A percentile compares a stretch with the other conserved stretches of the same genome.
Conservation (phyloP, 768 basidiomycete genomes). For the Rhizopogon salebrosus region DNA sequence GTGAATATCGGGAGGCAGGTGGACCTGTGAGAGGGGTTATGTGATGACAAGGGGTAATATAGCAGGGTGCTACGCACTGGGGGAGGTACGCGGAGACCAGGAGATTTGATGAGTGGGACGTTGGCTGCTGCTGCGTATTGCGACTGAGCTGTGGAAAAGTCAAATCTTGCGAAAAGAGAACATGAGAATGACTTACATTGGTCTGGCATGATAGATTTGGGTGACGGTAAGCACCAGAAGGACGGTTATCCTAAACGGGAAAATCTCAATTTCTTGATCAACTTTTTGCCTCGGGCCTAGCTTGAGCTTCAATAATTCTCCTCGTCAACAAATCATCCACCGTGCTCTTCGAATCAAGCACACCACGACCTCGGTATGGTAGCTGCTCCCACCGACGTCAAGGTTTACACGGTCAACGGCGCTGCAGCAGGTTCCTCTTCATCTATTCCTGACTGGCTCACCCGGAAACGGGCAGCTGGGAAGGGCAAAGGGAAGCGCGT, state of each 20-base stretch:
- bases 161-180: too few species aligned
- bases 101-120: constrained; percentile 89
- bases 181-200: background rate
- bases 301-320: too few species aligned
- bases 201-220: background rate
- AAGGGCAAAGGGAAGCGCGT: constrained; percentile 64
- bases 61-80: constrained; percentile 43
- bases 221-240: too few species aligned
- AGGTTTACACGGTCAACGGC: constrained; percentile 96
- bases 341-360: too few species aligned
- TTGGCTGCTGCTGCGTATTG: constrained; percentile 74
- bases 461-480: constrained; percentile 55
- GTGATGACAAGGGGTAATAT: too few species aligned
- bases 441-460: constrained; percentile 93
- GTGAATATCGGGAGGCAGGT: constrained; percentile 87
- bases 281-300: too few species aligned
- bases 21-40: constrained; percentile 47
- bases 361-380: constrained; percentile 15
- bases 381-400: constrained; percentile 44
- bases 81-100: constrained; percentile 79
- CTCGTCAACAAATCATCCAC: too few species aligned
- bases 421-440: constrained; percentile 82
- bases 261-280: too few species aligned
- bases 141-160: constrained; percentile 31
- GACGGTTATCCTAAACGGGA: too few species aligned